These are phyloP conservation scores for Phialophora tarda DNA, from an alignment of 2,329 filamentous ascomycete species.

Conservation along the genomic window DNA sequence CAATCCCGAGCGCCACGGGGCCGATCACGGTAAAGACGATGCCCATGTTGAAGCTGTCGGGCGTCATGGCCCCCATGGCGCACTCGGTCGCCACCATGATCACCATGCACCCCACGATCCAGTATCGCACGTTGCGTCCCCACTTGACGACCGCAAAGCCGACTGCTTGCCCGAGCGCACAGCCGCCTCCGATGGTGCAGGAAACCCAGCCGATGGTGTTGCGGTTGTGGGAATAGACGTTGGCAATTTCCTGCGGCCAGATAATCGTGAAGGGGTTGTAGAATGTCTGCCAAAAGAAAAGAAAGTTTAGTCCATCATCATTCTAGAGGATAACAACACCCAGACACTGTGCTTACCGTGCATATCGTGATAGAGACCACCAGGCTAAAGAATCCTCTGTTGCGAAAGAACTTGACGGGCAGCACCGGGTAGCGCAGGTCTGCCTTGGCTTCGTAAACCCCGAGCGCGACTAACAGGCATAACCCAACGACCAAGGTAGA, in stretches of 20 bases:
- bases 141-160: background rate
- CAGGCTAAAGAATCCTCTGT: conserved; percentile 8
- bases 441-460: conserved; percentile 11
- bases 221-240: background rate
- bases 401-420: conserved; percentile 20
- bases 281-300: background rate
- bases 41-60: background rate
- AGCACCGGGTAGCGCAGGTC: conserved; percentile 19
- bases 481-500: background rate
- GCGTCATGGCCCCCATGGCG: background rate
- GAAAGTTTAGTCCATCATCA: too few relatives aligned
- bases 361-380: conserved; percentile 2
- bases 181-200: too few relatives aligned
- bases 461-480: background rate
- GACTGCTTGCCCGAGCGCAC: background rate
- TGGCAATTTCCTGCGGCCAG: conserved; percentile 13
- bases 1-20: background rate
- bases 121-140: background rate
- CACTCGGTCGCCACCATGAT: background rate
- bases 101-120: background rate
- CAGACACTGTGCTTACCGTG: background rate
- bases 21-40: background rate
- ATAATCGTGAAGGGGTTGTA: conserved; percentile 18
- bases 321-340: too few relatives aligned
- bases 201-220: background rate